Base-by-base conservation (phyloP, 2,329 filamentous ascomycete species). In the Phoma sp. region DNA sequence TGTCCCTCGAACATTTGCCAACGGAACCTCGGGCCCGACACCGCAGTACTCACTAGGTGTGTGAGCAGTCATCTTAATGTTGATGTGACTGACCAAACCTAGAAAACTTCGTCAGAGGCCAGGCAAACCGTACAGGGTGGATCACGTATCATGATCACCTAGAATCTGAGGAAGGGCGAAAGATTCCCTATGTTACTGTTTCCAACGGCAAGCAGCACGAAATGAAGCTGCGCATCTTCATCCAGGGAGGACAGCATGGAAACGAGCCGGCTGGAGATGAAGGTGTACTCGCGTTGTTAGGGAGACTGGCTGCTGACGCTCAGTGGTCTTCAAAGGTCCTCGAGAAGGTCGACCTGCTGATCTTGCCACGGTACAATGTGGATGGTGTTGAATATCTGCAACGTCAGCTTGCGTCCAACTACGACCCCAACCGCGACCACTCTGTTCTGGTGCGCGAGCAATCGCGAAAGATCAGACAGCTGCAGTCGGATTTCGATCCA, bases 191-290 rank as follows among this genome's bases (percentile, higher is more conserved):
- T 28, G 53, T 67, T 39, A 62, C 55, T 7, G 47, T 64, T 9
- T 57, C 57, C 17, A 53, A 54, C 25, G 23, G 53, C 18, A 51
- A 60, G 4, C 64, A 65, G 20, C 32, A 29, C 11, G 32, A 11
- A 26, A 37, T 42, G n/a, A 60, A 58, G 21, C 48, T 71, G 7
- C 61, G 64, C 7, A 59, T 72, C 10, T 72, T 62, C 56, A 62
- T 71, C 6, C 68, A 72, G 39, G 67, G 63, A 7, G 67, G 56
- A 10, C 60, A 68, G 4, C 69, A 72, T 30, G 68, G 69, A 2
- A 62, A 71, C 18, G 68, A 71, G 47, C 69, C 68, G 2, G 69
- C 65, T 14, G 68, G 65, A 5, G 65, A 71, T 25, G 65, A 69
- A 45, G 62, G 62, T 2, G 59, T 69, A 7, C 59, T 68, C 5